phyloP scores from a whole-genome alignment of 306 rosid genomes.

The Inga leiocalycina region DNA sequence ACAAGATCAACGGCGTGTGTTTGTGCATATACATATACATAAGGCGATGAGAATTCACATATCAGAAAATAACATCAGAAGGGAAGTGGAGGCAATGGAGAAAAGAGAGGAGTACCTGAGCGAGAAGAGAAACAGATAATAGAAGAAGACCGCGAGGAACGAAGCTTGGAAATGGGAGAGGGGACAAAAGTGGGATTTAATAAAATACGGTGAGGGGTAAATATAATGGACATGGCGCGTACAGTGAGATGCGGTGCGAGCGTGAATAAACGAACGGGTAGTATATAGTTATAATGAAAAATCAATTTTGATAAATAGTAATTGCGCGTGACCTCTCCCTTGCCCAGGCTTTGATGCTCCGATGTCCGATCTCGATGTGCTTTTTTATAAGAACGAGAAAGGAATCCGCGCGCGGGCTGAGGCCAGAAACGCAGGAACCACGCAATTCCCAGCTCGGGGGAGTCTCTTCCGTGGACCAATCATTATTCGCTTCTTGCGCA shows the following conservation, averaged over 20 bases:
- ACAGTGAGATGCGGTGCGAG: neutral
- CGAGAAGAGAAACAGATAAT: constrained; percentile 40
- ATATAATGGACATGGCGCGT: constrained; percentile 26
- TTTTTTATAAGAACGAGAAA: neutral
- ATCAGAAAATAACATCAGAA: neutral
- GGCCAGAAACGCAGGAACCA: neutral
- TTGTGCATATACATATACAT: neutral
- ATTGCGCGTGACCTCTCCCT: neutral
- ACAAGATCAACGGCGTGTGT: neutral
- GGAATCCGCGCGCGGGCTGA: too few relatives aligned
- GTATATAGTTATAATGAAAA: neutral
- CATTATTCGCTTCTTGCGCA: neutral
- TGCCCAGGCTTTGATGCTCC: neutral
- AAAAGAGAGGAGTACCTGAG: constrained; percentile 36
- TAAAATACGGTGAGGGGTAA: constrained; percentile 12
- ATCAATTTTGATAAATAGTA: neutral
- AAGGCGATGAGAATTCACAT: neutral
- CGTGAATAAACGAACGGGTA: neutral
- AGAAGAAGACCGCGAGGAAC: constrained; percentile 16
- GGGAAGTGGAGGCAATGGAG: neutral
- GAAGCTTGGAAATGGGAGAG: constrained; percentile 22
- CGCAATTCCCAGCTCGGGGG: neutral
- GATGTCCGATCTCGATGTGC: neutral
- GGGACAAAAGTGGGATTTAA: constrained; percentile 40
- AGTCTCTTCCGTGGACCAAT: neutral